Base-by-base conservation (phyloP, 2,329 filamentous ascomycete genomes). In the Didymosphaeria variabile region DNA sequence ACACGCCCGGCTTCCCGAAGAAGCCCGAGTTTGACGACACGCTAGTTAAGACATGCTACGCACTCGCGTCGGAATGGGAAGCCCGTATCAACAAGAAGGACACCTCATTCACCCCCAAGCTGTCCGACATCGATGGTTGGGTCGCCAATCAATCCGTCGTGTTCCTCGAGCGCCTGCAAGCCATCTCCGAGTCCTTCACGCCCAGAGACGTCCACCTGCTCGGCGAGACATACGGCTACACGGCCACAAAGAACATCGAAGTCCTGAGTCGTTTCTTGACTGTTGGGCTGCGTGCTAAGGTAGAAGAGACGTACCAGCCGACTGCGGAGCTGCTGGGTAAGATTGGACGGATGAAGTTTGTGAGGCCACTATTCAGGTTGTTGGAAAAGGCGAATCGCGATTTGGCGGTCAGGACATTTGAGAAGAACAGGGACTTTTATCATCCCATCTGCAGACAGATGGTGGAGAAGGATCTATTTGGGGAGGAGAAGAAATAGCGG, bases 271-370 rank as follows among this genome's bases (percentile, higher is more conserved):
- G 94, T 0, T 98, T 92, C 80, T 91, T 92, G 72, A 86, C 88
- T 57, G 86, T 97, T 36, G 92, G 92, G 1, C 85, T 99, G 72
- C 87, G 87, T 70, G 91, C 92, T 13, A 87, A 88, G 59, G 91
- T 93, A 70, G 79, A 85, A 55, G 86, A 84, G 59, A 87, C 91
- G 40, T 92, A 94, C 71, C 76, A 87, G 61, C 89, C 90, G 1
- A 88, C 92, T 0, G 88, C 90, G 1, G 87, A 91, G 60, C 82
- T 97, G 58, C 83, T 98, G 42, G 91, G 92, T 34, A 85, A 85
- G 55, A 93, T 97, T 26, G 95, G 95, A 13, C 85, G 95, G 59
- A 98, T 99, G 95, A 98, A 98, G 86, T 98, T 94, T 79, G 94
- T 98, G 61, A 85, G 94, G 51, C 93, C 94, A 23, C 80, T 98